Evolutionary conservation across 2,329 filamentous ascomycete genomes (phyloP).

Genomic region (Fusarium ambrosium): DNA sequence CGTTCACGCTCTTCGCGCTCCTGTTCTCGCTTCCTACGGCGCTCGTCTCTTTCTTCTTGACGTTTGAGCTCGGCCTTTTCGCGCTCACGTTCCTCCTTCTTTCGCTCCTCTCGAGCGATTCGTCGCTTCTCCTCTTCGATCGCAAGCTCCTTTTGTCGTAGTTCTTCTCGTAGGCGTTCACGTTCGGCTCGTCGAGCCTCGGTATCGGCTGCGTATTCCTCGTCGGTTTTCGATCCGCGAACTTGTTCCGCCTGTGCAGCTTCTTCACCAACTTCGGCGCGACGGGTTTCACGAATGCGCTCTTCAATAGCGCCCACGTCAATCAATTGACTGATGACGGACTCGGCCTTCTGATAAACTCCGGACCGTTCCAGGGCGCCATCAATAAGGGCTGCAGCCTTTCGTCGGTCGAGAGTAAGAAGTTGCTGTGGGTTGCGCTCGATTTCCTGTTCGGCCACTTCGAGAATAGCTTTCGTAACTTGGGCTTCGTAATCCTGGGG

Average conservation of each 20-base stretch:
- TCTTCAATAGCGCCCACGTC: constrained; percentile 76
- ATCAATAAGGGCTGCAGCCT: constrained; percentile 81
- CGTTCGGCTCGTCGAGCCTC: constrained; percentile 71
- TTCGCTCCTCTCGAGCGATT: constrained; percentile 69
- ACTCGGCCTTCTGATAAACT: constrained; percentile 79
- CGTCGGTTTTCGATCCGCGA: constrained; percentile 79
- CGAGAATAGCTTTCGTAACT: constrained; percentile 75
- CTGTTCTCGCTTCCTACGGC: constrained; percentile 64
- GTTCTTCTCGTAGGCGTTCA: constrained; percentile 71
- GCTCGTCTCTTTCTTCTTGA: constrained; percentile 64
- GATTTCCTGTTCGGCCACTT: constrained; percentile 79
- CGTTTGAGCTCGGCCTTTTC: constrained; percentile 65
- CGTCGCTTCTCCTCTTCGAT: constrained; percentile 73
- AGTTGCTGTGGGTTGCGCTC: constrained; percentile 80
- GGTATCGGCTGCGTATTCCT: constrained; percentile 78
- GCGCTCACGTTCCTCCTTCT: constrained; percentile 62
- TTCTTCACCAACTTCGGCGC: constrained; percentile 77
- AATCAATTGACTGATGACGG: constrained; percentile 76
- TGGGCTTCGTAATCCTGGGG: constrained; percentile 76
- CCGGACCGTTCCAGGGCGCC: constrained; percentile 82
- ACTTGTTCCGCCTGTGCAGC: constrained; percentile 74
- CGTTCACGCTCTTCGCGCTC: constrained; percentile 69
- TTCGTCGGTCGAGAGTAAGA: constrained; percentile 78
- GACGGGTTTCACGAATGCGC: constrained; percentile 76
- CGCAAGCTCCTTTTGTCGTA: constrained; percentile 70